Evolutionary conservation across 805 yeast species (phyloP), one percentile per base, ranked within the genome.

Genomic region (Metschnikowia matae): DNA sequence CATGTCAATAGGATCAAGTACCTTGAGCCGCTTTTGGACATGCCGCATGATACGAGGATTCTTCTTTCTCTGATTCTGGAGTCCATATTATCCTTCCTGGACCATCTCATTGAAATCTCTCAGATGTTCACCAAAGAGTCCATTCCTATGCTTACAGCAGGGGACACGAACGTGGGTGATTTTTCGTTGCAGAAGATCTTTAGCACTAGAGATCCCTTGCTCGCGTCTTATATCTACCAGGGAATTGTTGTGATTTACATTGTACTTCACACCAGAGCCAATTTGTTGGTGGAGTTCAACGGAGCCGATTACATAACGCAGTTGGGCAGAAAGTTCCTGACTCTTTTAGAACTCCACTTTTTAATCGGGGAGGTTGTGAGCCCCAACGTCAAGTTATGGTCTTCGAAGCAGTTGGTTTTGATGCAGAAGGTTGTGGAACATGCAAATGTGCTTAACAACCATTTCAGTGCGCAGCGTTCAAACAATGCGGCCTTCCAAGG

Each of bases 221-320:
- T 77, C 47, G 76, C 75, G 55, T 69, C 79, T 2, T 78, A 77
- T 47, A 63, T 77, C 10, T 77, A 78, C 59, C 83, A 79, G 57
- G 80, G 82, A 2, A 65, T 79, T 46, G 75, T 79, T 48, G 81
- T 78, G 20, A 68, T 74, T 20, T 79, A 73, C 62, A 77, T 81
- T 0, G 60, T 78, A 53, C 61, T 79, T 56, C 79, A 77, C 57
- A 63, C 73, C 48, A 74, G 74, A 21, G 71, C 64, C 48, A 64
- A 64, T 15, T 68, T 65, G n/a, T 62, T 75, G 44, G 54, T 68
- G 17, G 60, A 58, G 20, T 60, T 46, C 14, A 51, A 53, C 34
- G 50, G 47, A 35, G 50, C 40, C 36, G 57, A 56, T 13, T 67
- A 68, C 39, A 58, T 69, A 31, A 48, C 53, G 8, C 50, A 44